Evolutionary conservation across 306 rosid genomes (phyloP).

Genomic region (Inga laurina): DNA sequence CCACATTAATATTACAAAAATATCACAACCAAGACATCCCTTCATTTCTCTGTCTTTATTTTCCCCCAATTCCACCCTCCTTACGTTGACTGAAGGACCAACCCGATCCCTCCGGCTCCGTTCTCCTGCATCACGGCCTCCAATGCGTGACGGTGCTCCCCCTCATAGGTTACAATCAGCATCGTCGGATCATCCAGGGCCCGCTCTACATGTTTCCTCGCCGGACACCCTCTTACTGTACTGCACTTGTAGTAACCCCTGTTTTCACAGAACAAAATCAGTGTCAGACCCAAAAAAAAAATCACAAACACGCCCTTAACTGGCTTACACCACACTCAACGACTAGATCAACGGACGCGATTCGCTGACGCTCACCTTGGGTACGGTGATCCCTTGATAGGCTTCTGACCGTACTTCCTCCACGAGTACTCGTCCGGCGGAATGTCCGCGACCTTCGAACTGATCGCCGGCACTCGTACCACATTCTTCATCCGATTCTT

Average conservation of each 20-base stretch:
- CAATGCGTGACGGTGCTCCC: conserved; percentile 70
- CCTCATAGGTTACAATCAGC: conserved; percentile 90
- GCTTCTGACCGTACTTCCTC: conserved; percentile 97
- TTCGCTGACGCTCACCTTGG: conserved; percentile 67
- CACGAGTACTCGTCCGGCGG: conserved; percentile 92
- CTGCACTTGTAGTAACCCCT: conserved; percentile 92
- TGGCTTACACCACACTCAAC: conserved; percentile 4
- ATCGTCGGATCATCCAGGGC: conserved; percentile 75
- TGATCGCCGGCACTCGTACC: conserved; percentile 77
- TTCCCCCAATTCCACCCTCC: background rate
- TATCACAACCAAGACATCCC: background rate
- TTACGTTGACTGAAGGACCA: conserved; percentile 61
- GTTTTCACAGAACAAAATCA: background rate
- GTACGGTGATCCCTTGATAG: conserved; percentile 88
- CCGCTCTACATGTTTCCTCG: conserved; percentile 93
- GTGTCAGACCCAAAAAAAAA: background rate
- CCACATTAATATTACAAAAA: conserved; percentile 8
- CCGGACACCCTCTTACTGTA: conserved; percentile 78
- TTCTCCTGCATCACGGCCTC: conserved; percentile 52
- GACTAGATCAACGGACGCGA: background rate
- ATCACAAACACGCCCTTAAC: background rate
- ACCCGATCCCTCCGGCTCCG: conserved; percentile 41
- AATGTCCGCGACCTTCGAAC: conserved; percentile 82
- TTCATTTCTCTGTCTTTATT: background rate
- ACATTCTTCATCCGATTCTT: conserved; percentile 77